Conservation (phyloP, 345 rosid genomes). For the Populus euphratica region DNA sequence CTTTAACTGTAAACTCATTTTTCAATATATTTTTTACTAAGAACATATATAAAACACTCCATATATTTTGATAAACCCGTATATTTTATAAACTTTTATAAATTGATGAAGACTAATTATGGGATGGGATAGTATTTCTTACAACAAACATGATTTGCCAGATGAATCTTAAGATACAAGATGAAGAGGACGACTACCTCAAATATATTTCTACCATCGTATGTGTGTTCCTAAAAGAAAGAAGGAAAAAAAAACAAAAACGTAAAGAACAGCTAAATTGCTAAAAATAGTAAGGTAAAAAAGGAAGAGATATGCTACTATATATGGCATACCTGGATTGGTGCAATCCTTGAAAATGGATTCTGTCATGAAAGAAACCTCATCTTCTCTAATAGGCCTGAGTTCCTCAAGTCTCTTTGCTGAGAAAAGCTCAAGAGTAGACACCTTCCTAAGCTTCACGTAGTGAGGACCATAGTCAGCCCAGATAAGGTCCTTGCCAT, state of each 20-base stretch:
- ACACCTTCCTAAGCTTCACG: constrained; percentile 82
- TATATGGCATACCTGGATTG: constrained; percentile 47
- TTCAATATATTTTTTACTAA: no score
- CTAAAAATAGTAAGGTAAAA: background rate
- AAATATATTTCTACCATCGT: no score
- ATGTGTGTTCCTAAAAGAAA: no score
- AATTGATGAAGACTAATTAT: no score
- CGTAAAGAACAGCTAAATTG: background rate
- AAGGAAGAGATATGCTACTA: background rate
- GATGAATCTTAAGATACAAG: no score
- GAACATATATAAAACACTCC: no score
- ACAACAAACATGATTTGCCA: no score
- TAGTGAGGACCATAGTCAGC: constrained; percentile 94
- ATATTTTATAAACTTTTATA: no score
- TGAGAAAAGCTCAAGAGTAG: constrained; percentile 80
- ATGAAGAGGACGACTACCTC: no score
- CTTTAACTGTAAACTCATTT: no score
- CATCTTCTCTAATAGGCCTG: constrained; percentile 87
- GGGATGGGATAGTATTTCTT: no score
- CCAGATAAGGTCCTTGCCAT: constrained; percentile 92
- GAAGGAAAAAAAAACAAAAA: background rate
- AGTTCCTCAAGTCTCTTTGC: constrained; percentile 71
- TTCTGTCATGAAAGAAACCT: constrained; percentile 85
- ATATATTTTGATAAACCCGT: no score
- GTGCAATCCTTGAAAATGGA: constrained; percentile 61